Conservation (phyloP, 2,329 filamentous ascomycete species). For the Chrysoporthe puriensis region DNA sequence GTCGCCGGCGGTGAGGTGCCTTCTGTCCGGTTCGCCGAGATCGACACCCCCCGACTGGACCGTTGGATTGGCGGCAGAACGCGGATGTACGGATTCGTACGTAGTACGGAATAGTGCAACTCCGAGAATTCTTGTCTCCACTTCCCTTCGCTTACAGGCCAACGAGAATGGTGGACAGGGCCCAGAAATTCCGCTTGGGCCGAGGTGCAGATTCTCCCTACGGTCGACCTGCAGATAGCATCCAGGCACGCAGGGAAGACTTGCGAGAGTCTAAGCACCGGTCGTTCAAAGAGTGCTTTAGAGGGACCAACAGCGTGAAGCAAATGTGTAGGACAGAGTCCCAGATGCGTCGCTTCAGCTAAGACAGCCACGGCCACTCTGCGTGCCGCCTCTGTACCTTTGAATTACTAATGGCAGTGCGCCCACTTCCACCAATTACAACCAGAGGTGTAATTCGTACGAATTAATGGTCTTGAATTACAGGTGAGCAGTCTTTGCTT, state of each 20-base stretch:
- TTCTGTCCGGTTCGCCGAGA: neutral
- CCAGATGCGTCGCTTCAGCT: too few species aligned
- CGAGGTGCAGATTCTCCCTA: neutral
- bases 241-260: neutral
- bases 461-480: neutral
- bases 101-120: neutral
- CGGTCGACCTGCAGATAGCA: neutral
- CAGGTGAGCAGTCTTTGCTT: neutral
- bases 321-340: too few species aligned
- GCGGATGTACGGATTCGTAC: constrained; percentile 1
- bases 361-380: too few species aligned
- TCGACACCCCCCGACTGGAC: neutral
- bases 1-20: neutral
- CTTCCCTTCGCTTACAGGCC: neutral
- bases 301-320: too few species aligned
- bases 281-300: too few species aligned
- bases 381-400: too few species aligned
- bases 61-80: neutral
- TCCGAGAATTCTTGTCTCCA: too few species aligned
- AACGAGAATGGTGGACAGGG: neutral
- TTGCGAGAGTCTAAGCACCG: neutral
- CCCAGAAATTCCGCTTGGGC: neutral
- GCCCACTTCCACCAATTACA: too few species aligned
- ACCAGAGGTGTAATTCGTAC: neutral
- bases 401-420: too few species aligned